Conservation (phyloP, 257 asterid species). For the Nyctanthes arbortristis region DNA sequence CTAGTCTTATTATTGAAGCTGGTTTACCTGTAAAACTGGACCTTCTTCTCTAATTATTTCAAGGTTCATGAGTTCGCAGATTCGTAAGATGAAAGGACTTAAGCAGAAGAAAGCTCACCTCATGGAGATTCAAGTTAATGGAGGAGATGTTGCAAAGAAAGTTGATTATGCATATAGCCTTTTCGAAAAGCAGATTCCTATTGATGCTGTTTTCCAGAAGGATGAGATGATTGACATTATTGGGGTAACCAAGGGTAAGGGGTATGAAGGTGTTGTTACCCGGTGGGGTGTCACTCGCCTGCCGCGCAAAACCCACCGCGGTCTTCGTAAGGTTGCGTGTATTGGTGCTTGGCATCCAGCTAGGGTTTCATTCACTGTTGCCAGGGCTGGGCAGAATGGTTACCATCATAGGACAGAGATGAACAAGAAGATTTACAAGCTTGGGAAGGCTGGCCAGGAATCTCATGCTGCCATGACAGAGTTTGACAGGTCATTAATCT, state of each 20-base stretch:
- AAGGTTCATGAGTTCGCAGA: conserved; percentile 32
- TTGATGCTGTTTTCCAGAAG: conserved; percentile 84
- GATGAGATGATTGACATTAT: conserved; percentile 75
- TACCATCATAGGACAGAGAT: conserved; percentile 87
- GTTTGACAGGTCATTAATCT: conserved; percentile 60
- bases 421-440: conserved; percentile 80
- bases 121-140: conserved; percentile 89
- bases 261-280: conserved; percentile 82
- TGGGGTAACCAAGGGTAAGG: conserved; percentile 66
- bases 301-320: conserved; percentile 87
- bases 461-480: conserved; percentile 74
- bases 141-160: conserved; percentile 66
- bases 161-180: conserved; percentile 76
- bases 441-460: conserved; percentile 81
- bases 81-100: conserved; percentile 77
- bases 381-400: conserved; percentile 92
- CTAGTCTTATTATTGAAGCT: not conserved
- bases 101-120: conserved; percentile 86
- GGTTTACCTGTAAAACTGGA: not conserved
- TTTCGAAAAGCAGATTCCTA: conserved; percentile 77
- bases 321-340: conserved; percentile 90
- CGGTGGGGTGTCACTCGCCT: conserved; percentile 96
- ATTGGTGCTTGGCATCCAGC: conserved; percentile 97
- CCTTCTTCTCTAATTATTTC: not conserved
- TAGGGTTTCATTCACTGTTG: conserved; percentile 77